Evolutionary conservation across 306 rosid genomes (phyloP).

Genomic region (Chamaecrista fasciculata): DNA sequence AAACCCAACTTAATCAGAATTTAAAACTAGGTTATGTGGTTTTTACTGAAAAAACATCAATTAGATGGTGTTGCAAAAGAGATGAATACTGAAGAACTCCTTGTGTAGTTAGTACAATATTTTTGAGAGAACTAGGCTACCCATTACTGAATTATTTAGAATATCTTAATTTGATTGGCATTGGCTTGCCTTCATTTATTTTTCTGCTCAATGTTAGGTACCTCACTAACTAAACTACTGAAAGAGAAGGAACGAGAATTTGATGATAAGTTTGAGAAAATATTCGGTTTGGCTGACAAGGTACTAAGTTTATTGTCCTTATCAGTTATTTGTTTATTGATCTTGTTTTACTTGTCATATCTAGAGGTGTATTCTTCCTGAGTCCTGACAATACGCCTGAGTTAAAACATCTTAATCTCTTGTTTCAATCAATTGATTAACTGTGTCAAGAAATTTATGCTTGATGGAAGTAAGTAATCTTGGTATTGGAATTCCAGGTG

Average conservation of each 20-base stretch:
- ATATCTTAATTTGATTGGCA: conserved; percentile 12
- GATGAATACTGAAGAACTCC: no score
- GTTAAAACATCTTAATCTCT: conserved; percentile 14
- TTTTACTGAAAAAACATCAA: no score
- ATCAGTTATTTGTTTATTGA: not conserved
- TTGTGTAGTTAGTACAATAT: conserved; percentile 1
- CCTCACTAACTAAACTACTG: conserved; percentile 67
- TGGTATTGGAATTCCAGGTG: conserved; percentile 55
- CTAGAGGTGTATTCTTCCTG: conserved; percentile 15
- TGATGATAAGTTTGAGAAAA: conserved; percentile 70
- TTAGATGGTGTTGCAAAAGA: no score
- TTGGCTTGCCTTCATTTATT: conserved; percentile 23
- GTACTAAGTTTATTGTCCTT: conserved; percentile 36
- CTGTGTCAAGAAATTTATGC: conserved; percentile 21
- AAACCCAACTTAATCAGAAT: no score
- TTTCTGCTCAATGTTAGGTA: conserved; percentile 46
- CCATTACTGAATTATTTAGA: conserved; percentile 21
- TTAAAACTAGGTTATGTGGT: no score
- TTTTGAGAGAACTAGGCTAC: conserved; percentile 15
- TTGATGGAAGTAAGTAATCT: conserved; percentile 32
- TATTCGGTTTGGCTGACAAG: conserved; percentile 63
- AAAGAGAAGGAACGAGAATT: conserved; percentile 72
- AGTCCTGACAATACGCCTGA: not conserved
- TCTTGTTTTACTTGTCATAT: conserved; percentile 10
- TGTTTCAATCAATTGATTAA: conserved; percentile 19